A percentile compares a stretch with the other conserved stretches of the same genome.
Conservation (phyloP, 2,329 filamentous ascomycete genomes). For the Colletotrichum trifolii region DNA sequence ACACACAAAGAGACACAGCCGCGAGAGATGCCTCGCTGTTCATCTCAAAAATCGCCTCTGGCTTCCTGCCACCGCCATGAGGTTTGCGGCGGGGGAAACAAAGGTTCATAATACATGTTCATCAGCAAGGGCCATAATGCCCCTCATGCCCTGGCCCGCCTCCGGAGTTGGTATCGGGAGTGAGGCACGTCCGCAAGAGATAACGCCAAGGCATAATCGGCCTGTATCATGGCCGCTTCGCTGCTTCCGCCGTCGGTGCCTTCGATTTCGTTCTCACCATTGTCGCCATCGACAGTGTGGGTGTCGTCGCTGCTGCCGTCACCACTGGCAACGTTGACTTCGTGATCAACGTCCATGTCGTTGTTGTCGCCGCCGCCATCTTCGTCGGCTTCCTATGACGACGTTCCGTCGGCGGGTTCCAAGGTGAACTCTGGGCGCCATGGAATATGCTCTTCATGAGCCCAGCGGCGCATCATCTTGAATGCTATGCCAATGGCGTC, state of each 20-base stretch:
- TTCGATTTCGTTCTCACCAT: too few species aligned
- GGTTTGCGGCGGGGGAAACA: neutral
- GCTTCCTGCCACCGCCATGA: constrained; percentile 3
- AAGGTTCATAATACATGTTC: constrained; percentile 31
- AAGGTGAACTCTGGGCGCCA: constrained; percentile 55
- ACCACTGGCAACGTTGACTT: too few species aligned
- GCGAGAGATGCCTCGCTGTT: neutral
- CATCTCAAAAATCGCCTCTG: neutral
- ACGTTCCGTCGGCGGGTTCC: constrained; percentile 27
- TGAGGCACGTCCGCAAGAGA: neutral
- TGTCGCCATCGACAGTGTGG: too few species aligned
- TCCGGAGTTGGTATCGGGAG: neutral
- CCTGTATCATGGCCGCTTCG: too few species aligned
- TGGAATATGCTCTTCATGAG: constrained; percentile 55
- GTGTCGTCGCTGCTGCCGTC: too few species aligned
- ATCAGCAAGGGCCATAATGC: constrained; percentile 23
- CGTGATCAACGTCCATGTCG: constrained; percentile 1
- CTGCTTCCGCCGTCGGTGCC: too few species aligned
- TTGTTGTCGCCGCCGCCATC: neutral
- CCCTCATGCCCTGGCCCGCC: neutral
- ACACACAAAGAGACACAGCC: neutral
- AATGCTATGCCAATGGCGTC: constrained; percentile 54
- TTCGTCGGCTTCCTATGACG: constrained; percentile 18
- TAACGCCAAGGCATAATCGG: neutral
- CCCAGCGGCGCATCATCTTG: constrained; percentile 56